Evolutionary conservation across 352 stramenopile genomes (phyloP).

Genomic region (Thraustotheca clavata): DNA sequence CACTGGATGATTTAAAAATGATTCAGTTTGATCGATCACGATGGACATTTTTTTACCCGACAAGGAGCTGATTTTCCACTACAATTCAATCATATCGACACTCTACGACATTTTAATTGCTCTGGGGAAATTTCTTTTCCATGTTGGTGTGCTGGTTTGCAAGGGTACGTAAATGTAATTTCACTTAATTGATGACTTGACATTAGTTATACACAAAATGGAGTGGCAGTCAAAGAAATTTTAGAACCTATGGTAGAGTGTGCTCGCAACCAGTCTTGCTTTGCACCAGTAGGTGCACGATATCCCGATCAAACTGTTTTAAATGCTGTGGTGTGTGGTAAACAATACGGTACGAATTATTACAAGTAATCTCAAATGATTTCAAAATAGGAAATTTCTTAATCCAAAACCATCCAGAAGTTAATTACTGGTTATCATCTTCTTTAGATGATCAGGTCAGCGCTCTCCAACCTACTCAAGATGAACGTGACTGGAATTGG

Average conservation of each 20-base stretch:
- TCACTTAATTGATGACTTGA: neutral
- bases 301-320: slow-evolving; percentile 4
- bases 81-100: neutral
- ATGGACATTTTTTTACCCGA: neutral
- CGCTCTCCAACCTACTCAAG: neutral
- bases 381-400: too few species aligned
- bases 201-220: neutral
- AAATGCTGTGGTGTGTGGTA: neutral
- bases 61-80: neutral
- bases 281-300: neutral
- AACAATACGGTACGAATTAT: neutral
- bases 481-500: neutral
- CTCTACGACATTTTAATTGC: neutral
- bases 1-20: neutral
- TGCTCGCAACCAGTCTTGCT: neutral
- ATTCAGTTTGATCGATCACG: neutral
- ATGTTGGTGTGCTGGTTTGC: neutral
- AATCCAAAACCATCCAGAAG: neutral
- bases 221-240: neutral
- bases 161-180: neutral
- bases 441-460: neutral
- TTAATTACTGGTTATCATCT: neutral
- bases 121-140: neutral
- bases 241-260: neutral
- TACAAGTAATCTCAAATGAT: too few species aligned